phyloP scores from a whole-genome alignment of 352 stramenopile genomes.

The Pythium rhizo-oryzae region DNA sequence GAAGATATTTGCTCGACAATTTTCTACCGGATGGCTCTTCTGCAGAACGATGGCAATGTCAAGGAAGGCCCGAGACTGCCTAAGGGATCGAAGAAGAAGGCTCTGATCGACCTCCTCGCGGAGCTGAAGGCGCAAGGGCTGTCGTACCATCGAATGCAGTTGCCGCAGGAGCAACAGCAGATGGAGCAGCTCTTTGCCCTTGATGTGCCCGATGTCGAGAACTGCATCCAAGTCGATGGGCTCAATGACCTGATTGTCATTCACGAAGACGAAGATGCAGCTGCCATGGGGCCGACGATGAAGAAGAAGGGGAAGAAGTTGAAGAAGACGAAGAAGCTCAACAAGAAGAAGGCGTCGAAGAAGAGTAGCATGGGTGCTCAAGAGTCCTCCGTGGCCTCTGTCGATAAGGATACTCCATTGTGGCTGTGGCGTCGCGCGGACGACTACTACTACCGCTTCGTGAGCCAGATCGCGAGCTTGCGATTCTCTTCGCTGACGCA shows the following conservation, averaged over 20 bases:
- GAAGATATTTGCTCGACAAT: constrained; percentile 93
- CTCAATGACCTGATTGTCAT: constrained; percentile 47
- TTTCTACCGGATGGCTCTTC: constrained; percentile 93
- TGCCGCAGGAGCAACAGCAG: constrained; percentile 72
- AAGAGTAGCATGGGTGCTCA: not conserved
- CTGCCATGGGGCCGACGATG: not conserved
- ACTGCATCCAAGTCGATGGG: constrained; percentile 76
- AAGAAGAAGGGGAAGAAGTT: constrained; percentile 33
- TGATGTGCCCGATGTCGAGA: constrained; percentile 82
- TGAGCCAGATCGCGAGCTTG: constrained; percentile 76
- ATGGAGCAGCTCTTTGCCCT: constrained; percentile 86
- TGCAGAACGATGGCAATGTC: constrained; percentile 59
- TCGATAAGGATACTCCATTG: constrained; percentile 59
- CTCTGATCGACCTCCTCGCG: constrained; percentile 94
- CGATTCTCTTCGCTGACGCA: constrained; percentile 78
- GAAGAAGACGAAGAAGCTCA: constrained; percentile 41
- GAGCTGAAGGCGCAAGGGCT: constrained; percentile 89
- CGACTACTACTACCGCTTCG: constrained; percentile 90
- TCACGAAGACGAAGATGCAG: constrained; percentile 34
- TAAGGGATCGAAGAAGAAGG: constrained; percentile 97
- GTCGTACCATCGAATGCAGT: constrained; percentile 70
- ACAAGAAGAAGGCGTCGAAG: constrained; percentile 15
- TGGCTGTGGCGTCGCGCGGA: constrained; percentile 88
- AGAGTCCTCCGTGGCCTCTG: not conserved
- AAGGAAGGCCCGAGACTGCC: constrained; percentile 83